A percentile compares a stretch with the other conserved stretches of the same genome.
These are phyloP conservation scores for Wickerhamiella allomyrinae DNA, from an alignment of 805 yeast species.

Conservation along the genomic window DNA sequence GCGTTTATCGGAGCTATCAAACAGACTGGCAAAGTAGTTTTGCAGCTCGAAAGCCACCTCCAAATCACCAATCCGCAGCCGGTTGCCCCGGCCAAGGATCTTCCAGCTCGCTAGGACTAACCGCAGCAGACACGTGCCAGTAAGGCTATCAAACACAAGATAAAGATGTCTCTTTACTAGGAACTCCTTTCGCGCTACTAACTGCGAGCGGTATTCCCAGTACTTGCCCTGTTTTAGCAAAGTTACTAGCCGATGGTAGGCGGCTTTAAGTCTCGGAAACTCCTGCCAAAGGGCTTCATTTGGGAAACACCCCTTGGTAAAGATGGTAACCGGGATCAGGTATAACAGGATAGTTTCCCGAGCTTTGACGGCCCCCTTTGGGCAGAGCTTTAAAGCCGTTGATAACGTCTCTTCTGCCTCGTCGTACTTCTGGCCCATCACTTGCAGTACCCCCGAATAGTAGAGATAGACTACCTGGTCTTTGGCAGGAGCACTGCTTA, in stretches of 20 bases:
- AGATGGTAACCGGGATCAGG: conserved; percentile 11
- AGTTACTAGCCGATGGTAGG: conserved; percentile 9
- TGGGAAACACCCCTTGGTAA: conserved; percentile 8
- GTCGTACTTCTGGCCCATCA: conserved; percentile 10
- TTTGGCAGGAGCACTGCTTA: conserved; percentile 5
- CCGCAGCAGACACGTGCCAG: conserved; percentile 7
- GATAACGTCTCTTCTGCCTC: conserved; percentile 7
- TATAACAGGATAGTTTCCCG: conserved; percentile 12
- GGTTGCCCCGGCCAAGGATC: conserved; percentile 7
- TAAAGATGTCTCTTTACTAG: conserved; percentile 10
- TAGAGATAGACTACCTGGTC: conserved; percentile 11
- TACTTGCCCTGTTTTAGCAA: conserved; percentile 10
- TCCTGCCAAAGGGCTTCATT: conserved; percentile 7
- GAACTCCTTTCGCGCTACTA: conserved; percentile 3
- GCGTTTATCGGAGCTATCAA: not conserved
- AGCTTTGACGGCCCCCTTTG: not conserved
- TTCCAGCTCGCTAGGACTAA: conserved; percentile 12
- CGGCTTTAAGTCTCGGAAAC: conserved; percentile 7
- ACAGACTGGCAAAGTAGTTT: not conserved
- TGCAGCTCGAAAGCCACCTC: not conserved
- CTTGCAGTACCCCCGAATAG: conserved; percentile 13
- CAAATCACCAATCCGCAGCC: conserved; percentile 7
- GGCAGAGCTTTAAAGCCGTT: conserved; percentile 3
- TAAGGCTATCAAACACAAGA: conserved; percentile 11
- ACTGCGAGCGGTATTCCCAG: not conserved